Evolutionary conservation across 176 grass and related monocot genomes (phyloP), one percentile per base, ranked within the genome.

Genomic region (Alopecurus myosuroides): DNA sequence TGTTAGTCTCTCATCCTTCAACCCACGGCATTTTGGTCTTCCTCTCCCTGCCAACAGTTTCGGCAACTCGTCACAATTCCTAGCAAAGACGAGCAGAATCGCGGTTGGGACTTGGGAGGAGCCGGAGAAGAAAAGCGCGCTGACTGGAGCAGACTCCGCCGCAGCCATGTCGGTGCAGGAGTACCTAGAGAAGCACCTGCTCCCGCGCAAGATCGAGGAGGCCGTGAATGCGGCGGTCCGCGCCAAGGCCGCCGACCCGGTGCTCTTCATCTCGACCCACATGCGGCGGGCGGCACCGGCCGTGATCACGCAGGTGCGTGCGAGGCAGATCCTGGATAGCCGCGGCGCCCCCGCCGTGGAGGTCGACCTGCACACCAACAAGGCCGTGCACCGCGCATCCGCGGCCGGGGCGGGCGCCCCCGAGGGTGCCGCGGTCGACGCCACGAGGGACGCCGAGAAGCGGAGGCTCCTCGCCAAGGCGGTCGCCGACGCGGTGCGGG

Each of bases 141-240:
- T 7, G 56, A 61, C 40, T 7, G 55, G 80, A 7, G n/a, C 4
- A 22, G 70, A 12, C 80, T 22, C 44, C 22, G 25, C 30, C 12
- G 75, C 68, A 66, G 90, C 84, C 83, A 98, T 99, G 93, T 96
- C 97, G 88, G 93, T 99, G 88, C 91, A 96, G 86, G 93, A 96
- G 89, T 96, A 99, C 79, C 84, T 96, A 40, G 91, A 94, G 83
- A 96, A 92, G 91, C 89, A 96, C 83, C 50, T 94, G 75, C 89
- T 99, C 29, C 87, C 97, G 46, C 93, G 97, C 70, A 99, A 90
- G 97, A 85, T 99, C 70, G 97, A 99, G 88, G 97, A 99, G 77
- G 91, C 97, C 61, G 97, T 99, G 83, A 99, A 99, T 88, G 97
- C 97, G 45, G 97, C 97, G 37, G 93, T 99, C 86, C 89, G 93